Conservation (phyloP, 345 rosid species). For the Arabidopsis suecica region DNA sequence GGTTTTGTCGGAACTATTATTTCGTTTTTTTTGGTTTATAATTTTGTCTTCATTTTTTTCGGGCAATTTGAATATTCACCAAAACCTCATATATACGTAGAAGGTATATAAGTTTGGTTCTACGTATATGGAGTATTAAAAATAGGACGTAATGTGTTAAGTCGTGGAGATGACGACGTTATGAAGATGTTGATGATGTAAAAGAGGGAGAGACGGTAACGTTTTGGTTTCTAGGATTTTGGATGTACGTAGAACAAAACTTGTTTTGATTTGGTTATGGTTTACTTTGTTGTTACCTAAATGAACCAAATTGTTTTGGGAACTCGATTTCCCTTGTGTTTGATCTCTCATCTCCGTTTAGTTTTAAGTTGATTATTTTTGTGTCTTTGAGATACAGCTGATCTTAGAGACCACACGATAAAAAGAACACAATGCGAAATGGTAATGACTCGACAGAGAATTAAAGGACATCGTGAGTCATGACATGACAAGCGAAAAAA, state of each 20-base stretch:
- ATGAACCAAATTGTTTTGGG: neutral
- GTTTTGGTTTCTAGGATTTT: neutral
- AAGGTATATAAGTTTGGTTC: too few species aligned
- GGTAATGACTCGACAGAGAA: neutral
- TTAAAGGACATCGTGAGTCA: neutral
- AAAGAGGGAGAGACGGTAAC: neutral
- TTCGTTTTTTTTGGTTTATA: neutral
- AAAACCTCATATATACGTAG: neutral
- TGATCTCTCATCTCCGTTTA: neutral
- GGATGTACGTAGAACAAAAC: neutral
- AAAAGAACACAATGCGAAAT: neutral
- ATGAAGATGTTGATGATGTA: too few species aligned
- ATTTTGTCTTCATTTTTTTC: constrained; percentile 2
- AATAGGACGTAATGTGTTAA: neutral
- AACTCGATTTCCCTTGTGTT: constrained; percentile 7
- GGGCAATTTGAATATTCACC: constrained; percentile 1
- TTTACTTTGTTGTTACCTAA: neutral
- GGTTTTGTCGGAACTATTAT: neutral
- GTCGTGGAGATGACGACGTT: neutral
- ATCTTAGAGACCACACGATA: neutral
- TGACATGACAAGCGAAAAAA: neutral
- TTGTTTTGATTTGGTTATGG: neutral
- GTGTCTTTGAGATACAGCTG: neutral
- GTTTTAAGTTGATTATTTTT: neutral
- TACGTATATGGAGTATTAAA: too few species aligned